Percentiles rank a stretch among this genome's conserved stretches.
Conservation (phyloP, 73 alveolate species). For the Uronychia setigera region DNA sequence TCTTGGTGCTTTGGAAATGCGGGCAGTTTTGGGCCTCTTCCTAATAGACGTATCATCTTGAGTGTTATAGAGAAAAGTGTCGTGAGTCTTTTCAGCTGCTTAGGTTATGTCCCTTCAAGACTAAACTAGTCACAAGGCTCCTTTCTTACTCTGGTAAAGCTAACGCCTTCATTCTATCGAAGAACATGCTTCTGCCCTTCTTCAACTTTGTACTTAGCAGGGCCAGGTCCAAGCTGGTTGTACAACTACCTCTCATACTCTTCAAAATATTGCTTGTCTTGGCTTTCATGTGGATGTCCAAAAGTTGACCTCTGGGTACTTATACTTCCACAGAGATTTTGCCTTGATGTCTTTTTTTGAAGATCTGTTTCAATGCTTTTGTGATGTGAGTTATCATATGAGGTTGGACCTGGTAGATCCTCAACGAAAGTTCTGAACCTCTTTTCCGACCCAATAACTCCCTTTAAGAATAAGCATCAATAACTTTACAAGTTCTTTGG, state of each 20-base stretch:
- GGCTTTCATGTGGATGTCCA: neutral
- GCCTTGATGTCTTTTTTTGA: neutral
- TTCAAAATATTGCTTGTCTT: neutral
- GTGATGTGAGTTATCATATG: neutral
- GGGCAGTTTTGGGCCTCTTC: neutral
- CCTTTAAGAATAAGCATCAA: neutral
- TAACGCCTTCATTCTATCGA: neutral
- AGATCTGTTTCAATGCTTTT: neutral
- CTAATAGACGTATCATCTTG: neutral
- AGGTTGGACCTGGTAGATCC: neutral
- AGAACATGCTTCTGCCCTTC: neutral
- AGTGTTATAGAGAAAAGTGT: neutral
- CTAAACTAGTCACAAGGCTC: slow-evolving; percentile 2
- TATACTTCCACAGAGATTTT: neutral
- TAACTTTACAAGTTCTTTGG: neutral
- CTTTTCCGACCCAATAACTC: neutral
- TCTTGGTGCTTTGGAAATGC: no score
- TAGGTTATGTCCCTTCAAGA: neutral
- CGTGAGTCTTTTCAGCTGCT: neutral
- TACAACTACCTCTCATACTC: neutral
- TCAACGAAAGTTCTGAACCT: neutral
- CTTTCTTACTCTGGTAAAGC: neutral
- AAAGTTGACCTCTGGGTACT: neutral
- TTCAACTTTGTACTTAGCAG: neutral
- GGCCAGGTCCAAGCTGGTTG: neutral